Evolutionary conservation across 2,329 filamentous ascomycete species (phyloP), one percentile per base, ranked within the genome.

Genomic region (Lizonia empirigonia): DNA sequence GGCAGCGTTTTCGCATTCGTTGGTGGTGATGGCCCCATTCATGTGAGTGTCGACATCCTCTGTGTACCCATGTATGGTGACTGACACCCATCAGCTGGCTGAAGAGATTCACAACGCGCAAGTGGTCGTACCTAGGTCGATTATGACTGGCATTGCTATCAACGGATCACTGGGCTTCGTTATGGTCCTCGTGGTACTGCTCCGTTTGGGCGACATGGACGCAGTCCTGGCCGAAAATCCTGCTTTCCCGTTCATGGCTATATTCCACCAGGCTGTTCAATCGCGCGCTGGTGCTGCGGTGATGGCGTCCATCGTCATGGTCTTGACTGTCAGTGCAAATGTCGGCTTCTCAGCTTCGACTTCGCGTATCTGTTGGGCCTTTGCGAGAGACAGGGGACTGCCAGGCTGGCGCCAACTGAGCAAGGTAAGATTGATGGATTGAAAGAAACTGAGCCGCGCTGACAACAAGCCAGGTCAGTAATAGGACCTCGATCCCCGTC

Each of bases 161-260:
- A 77, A 76, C 42, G 73, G 74, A 18, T 48, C 65, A 10, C 61
- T 74, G 5, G 74, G 73, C n/a, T 62, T 75, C 15, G 62, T 64
- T 19, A 73, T 73, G 63, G 40, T 58, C 1, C 22, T 63, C 18
- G 41, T 54, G 7, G 33, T 59, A 8, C 60, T 71, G 23, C 74
- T 74, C 47, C 65, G 69, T 23, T 55, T 73, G 22, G 68, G 70
- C 0, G 64, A 73, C 29, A 62, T 74, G 10, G 64, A 74, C 4
- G 58, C 56, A 0, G 68, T 67, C 0, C 44, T 70, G 4, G 49
- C 46, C 15, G 62, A 50, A 50, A 63, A 59, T 76, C 81, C 4
- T 76, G 81, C 60, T 75, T 70, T 67, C n/a, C 66, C 67, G 0
- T 69, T 65, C 39, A 78, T 82, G 1, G 79, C 81, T 3, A 59